These are phyloP conservation scores for Emergomyces orientalis DNA, from an alignment of 2,329 filamentous ascomycete species.

Conservation along the genomic window DNA sequence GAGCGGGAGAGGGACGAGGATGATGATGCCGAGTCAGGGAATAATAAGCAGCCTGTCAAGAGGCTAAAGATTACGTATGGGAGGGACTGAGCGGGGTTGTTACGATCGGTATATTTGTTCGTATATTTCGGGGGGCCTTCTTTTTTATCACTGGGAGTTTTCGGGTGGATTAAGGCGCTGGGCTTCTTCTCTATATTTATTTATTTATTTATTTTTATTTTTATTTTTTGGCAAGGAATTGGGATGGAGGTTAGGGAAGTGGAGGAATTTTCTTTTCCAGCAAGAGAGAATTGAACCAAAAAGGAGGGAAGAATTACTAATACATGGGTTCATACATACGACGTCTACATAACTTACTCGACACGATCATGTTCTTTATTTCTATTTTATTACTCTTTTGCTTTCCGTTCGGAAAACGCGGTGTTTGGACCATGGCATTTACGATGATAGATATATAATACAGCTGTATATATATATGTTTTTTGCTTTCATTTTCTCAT, in stretches of 20 bases:
- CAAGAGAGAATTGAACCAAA: too few species aligned
- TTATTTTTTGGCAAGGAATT: not conserved
- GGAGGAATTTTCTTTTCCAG: not conserved
- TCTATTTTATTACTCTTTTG: not conserved
- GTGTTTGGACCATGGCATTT: not conserved
- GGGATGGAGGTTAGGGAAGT: not conserved
- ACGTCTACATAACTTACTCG: not conserved
- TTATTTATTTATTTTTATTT: too few species aligned
- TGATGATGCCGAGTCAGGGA: conserved; percentile 19
- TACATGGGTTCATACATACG: not conserved
- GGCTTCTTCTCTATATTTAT: not conserved
- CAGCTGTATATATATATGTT: not conserved
- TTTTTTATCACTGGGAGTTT: too few species aligned
- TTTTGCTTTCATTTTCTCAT: too few species aligned
- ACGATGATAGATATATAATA: not conserved
- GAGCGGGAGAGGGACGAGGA: conserved; percentile 29
- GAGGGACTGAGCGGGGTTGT: conserved; percentile 26
- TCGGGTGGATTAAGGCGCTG: not conserved
- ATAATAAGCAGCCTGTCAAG: conserved; percentile 33
- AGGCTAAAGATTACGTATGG: conserved; percentile 40
- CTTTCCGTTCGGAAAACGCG: not conserved
- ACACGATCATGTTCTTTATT: not conserved
- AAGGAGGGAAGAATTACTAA: not conserved
- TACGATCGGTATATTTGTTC: not conserved
- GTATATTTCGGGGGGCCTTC: too few species aligned